phyloP scores from a whole-genome alignment of 208 protist species.

The Leishmania martiniquensis region DNA sequence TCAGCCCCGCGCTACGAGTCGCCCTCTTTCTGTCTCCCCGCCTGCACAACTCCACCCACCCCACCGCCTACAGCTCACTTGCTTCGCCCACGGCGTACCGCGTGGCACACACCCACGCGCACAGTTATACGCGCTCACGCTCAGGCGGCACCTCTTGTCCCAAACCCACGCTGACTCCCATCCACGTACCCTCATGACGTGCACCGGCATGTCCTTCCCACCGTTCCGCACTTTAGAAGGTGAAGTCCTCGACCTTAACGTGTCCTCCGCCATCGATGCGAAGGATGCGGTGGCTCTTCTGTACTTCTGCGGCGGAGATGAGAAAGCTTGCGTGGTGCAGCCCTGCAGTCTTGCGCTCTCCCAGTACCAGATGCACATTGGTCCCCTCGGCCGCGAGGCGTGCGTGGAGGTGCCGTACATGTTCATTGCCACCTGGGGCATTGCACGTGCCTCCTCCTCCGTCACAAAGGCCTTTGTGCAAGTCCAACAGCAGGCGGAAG shows the following conservation, averaged over 20 bases:
- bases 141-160: neutral
- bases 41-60: neutral
- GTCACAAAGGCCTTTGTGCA: conserved; percentile 23
- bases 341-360: conserved; percentile 38
- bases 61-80: neutral
- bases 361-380: conserved; percentile 34
- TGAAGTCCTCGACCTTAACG: conserved; percentile 29
- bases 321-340: conserved; percentile 38
- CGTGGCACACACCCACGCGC: neutral
- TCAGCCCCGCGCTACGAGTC: too few species aligned
- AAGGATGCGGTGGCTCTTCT: conserved; percentile 34
- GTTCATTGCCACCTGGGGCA: conserved; percentile 54
- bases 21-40: neutral
- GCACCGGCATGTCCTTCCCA: conserved; percentile 17
- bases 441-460: conserved; percentile 19
- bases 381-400: conserved; percentile 22
- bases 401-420: conserved; percentile 52
- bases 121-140: neutral
- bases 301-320: conserved; percentile 35
- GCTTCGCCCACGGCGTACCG: neutral
- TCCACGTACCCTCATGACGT: neutral
- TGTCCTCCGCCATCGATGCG: conserved; percentile 35
- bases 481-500: conserved; percentile 31
- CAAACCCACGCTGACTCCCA: neutral
- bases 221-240: conserved; percentile 29